phyloP scores from a whole-genome alignment of 495 filamentous ascomycete species.

The Tuber melanosporum region DNA sequence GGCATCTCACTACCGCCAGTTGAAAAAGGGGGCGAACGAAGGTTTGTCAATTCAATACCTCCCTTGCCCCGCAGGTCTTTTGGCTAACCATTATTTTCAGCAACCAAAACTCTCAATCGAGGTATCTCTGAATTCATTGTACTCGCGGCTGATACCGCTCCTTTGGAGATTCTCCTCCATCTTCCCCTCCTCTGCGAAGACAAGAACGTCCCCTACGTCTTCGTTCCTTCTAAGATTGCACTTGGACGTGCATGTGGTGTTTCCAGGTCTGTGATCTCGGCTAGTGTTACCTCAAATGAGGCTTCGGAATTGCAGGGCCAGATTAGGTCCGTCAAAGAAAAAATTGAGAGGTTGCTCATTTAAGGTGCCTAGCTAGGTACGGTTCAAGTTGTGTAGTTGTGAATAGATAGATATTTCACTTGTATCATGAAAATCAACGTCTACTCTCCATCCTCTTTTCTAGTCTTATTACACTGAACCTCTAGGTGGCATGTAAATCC shows the following conservation, averaged over 20 bases:
- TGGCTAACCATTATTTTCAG: constrained; percentile 39
- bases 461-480: neutral
- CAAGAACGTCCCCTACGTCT: constrained; percentile 69
- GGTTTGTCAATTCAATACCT: constrained; percentile 27
- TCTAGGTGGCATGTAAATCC: neutral
- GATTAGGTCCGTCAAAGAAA: constrained; percentile 80
- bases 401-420: neutral
- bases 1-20: constrained; percentile 71
- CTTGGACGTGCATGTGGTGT: constrained; percentile 83
- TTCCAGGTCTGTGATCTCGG: constrained; percentile 75
- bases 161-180: constrained; percentile 86
- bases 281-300: constrained; percentile 87
- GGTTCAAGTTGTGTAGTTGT: neutral
- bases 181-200: constrained; percentile 81
- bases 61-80: constrained; percentile 5
- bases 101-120: constrained; percentile 82
- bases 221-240: constrained; percentile 62
- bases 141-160: constrained; percentile 77
- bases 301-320: constrained; percentile 76
- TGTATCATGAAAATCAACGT: neutral
- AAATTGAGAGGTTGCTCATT: constrained; percentile 95
- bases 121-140: constrained; percentile 84
- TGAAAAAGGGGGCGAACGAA: constrained; percentile 78
- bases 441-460: neutral
- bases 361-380: constrained; percentile 47